Base-by-base conservation (phyloP, 2,329 filamentous ascomycete genomes). In the Clarireedia hainanense region DNA sequence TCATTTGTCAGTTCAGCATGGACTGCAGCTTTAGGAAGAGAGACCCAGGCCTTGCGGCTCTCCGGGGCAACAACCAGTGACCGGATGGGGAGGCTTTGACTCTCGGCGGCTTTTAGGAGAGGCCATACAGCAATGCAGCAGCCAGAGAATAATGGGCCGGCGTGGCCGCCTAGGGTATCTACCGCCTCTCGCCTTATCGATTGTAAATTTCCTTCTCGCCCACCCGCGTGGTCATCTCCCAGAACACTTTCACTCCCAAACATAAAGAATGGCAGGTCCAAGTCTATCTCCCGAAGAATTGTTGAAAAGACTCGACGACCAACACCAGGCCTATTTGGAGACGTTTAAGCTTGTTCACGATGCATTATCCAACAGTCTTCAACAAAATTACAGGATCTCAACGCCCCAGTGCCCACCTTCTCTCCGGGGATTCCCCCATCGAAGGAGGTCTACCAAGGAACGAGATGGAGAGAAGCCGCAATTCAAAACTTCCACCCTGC, bases 301-400 rank as follows among this genome's bases (percentile, higher is more conserved):
- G 14, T 57, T 65, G 17, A 61, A 58, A 47, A 52, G 52, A 47
- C 64, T 66, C 4, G 63, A 64, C 24, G 61, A 63, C 7, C 61
- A 65, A 49, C 63, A 66, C 34, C 59, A 63, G 49, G 63, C 62
- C 7, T 64, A 66, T 50, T 52, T 64, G 7, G 52, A 63, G 14
- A 65, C 63, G 9, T 64, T 65, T 46, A 59, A 49, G 17, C 49
- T 62, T 6, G 58, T 65, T 6, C 64, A 65, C 47, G 62, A 66
- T 40, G 61, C 63, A 56, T 57, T 66, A 23, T 53, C 55, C 14
- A 57, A 61, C n/a, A 56, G 45, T 5, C 23, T 51, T 30, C 24
- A 15, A 20, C 24, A 34, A 39, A 34, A 12, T 34, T 34, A 9
- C 10, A 45, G 17, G 36, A 30, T 15, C 23, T 5, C 45, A 27